Evolutionary conservation across 2,329 filamentous ascomycete species (phyloP).

Genomic region (Phaeosphaeriaceae sp.): DNA sequence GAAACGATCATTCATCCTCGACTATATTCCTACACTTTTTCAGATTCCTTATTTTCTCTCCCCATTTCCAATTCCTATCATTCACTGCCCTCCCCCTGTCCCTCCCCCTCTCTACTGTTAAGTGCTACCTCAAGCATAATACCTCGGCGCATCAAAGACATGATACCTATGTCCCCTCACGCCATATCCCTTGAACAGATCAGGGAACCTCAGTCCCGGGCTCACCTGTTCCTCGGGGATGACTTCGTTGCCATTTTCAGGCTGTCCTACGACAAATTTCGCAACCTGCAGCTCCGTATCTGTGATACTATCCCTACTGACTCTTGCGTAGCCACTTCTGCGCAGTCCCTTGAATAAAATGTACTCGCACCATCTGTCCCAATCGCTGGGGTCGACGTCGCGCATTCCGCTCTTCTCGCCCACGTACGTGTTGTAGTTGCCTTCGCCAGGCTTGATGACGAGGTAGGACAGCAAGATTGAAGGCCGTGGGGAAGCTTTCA

Average conservation of each 20-base stretch:
- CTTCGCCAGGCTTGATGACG: conserved; percentile 86
- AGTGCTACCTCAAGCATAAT: conserved; percentile 19
- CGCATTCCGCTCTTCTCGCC: conserved; percentile 87
- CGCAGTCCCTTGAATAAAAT: conserved; percentile 91
- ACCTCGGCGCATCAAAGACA: conserved; percentile 78
- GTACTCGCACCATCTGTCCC: conserved; percentile 99
- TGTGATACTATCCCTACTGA: conserved; percentile 89
- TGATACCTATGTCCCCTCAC: conserved; percentile 92
- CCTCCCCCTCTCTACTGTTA: neutral
- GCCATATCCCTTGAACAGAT: conserved; percentile 81
- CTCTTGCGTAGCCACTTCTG: conserved; percentile 85
- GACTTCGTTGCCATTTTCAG: conserved; percentile 69
- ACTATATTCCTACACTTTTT: too few relatives aligned
- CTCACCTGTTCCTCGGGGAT: conserved; percentile 77
- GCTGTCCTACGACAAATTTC: conserved; percentile 86
- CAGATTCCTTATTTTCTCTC: too few relatives aligned
- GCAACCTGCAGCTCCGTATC: conserved; percentile 97
- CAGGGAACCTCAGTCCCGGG: conserved; percentile 81
- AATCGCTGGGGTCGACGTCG: conserved; percentile 90
- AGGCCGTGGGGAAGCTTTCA: conserved; percentile 82
- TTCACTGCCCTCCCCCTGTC: neutral
- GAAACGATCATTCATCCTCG: neutral
- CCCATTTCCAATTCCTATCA: neutral
- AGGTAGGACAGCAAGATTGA: conserved; percentile 89
- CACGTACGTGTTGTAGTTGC: conserved; percentile 97